These are phyloP conservation scores for Eucalyptus curtisii DNA, from an alignment of 345 rosid genomes.

Conservation along the genomic window DNA sequence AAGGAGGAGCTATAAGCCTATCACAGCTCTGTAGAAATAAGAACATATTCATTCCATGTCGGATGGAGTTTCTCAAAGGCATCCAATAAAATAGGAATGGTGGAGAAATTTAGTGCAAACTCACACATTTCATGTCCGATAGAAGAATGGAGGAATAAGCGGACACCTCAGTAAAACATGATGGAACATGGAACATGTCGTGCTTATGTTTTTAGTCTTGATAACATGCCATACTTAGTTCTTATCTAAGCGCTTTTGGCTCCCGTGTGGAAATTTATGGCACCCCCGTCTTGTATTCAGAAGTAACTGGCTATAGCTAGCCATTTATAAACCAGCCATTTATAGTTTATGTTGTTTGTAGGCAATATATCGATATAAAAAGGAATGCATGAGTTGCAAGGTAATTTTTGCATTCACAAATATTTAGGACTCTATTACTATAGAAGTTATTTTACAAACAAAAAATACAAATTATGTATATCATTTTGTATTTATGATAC, in stretches of 20 bases:
- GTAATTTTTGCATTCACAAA: neutral
- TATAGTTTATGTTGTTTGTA: neutral
- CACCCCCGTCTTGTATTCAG: neutral
- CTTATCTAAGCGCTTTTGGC: neutral
- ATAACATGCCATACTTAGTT: neutral
- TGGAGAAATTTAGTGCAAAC: neutral
- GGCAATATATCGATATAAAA: neutral
- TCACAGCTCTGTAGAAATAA: neutral
- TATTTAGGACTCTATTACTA: neutral
- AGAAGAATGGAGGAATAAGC: neutral
- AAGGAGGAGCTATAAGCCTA: constrained; percentile 1
- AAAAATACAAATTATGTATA: neutral
- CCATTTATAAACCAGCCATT: neutral
- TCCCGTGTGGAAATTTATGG: neutral
- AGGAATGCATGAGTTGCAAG: neutral
- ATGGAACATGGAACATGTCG: neutral
- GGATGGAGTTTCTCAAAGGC: neutral
- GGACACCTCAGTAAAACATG: neutral
- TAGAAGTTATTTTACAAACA: neutral
- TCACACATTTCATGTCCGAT: neutral
- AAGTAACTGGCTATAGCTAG: neutral
- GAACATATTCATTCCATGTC: neutral
- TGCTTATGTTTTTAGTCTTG: neutral
- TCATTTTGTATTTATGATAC: neutral
- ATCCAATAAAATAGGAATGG: neutral